Percentiles rank a stretch among this genome's conserved stretches.
These are phyloP conservation scores for Schizosaccharomyces versatilis DNA, from an alignment of 1,139 yeast species.

Conservation along the genomic window DNA sequence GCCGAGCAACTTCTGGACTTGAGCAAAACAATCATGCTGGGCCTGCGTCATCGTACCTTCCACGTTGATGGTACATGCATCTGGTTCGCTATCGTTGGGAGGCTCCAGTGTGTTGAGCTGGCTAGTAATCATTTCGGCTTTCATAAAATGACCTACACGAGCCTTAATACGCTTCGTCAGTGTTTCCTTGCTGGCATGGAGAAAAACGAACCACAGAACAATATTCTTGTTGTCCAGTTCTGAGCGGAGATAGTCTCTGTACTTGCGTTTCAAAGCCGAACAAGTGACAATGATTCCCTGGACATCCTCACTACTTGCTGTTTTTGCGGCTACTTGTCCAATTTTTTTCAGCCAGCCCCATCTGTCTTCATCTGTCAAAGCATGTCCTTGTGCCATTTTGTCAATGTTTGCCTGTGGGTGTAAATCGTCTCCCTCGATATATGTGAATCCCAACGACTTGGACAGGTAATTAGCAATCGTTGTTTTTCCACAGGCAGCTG, in stretches of 20 bases:
- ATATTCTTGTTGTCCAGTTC: slow-evolving; percentile 17
- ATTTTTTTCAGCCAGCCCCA: slow-evolving; percentile 55
- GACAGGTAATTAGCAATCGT: slow-evolving; percentile 45
- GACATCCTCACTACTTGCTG: slow-evolving; percentile 16
- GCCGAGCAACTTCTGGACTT: neutral
- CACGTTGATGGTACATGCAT: slow-evolving; percentile 5
- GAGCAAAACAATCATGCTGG: slow-evolving; percentile 3
- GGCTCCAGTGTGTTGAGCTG: slow-evolving; percentile 6
- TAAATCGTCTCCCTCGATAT: slow-evolving; percentile 61
- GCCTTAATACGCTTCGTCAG: slow-evolving; percentile 35
- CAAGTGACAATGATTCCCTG: slow-evolving; percentile 40
- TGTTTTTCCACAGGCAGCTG: slow-evolving; percentile 85
- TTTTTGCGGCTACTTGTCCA: slow-evolving; percentile 12
- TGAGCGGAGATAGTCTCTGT: slow-evolving; percentile 36
- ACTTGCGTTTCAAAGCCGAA: slow-evolving; percentile 54
- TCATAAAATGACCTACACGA: slow-evolving; percentile 62
- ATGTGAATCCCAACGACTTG: slow-evolving; percentile 27
- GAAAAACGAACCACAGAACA: slow-evolving; percentile 39
- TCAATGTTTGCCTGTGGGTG: slow-evolving; percentile 29
- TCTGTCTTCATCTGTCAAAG: slow-evolving; percentile 71
- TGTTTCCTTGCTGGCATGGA: slow-evolving; percentile 41
- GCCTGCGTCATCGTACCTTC: slow-evolving; percentile 2
- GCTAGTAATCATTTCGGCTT: slow-evolving; percentile 10
- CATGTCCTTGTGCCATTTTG: slow-evolving; percentile 63
- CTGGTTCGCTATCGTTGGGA: slow-evolving; percentile 5